Conservation (phyloP, 1,284 basidiomycete species). For the Phellinidium pouzarii region DNA sequence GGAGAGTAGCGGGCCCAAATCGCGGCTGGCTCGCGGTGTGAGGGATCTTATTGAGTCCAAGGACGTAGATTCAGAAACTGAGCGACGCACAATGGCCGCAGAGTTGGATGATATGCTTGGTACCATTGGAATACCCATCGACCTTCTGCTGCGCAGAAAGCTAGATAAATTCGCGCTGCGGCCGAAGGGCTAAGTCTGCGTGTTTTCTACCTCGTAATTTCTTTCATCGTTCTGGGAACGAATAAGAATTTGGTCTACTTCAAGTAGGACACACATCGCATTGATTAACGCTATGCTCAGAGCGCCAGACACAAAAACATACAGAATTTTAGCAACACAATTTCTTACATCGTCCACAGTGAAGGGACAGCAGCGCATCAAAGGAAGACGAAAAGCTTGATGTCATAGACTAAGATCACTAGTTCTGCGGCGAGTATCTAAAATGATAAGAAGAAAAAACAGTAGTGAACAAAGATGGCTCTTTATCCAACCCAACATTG, state of each 20-base stretch:
- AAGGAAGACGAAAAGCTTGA: too few relatives aligned
- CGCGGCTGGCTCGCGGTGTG: constrained; percentile 58
- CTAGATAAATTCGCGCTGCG: constrained; percentile 43
- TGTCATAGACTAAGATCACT: too few relatives aligned
- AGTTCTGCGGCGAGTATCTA: too few relatives aligned
- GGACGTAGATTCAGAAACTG: constrained; percentile 32
- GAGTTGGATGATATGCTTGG: constrained; percentile 47
- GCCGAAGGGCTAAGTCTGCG: not conserved
- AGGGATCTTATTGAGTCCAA: constrained; percentile 55
- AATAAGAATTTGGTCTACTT: not conserved
- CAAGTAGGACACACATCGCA: not conserved
- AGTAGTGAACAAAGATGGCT: too few relatives aligned
- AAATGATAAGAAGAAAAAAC: too few relatives aligned
- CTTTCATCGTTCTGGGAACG: not conserved
- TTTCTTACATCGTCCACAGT: too few relatives aligned
- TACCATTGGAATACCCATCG: constrained; percentile 48
- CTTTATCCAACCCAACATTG: too few relatives aligned
- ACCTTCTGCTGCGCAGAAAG: constrained; percentile 59
- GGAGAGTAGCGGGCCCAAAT: constrained; percentile 40
- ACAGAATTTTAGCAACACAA: too few relatives aligned
- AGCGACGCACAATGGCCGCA: constrained; percentile 38
- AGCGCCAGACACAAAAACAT: not conserved
- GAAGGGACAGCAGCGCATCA: too few relatives aligned
- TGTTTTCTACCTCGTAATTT: not conserved
- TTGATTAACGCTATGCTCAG: not conserved